Evolutionary conservation across 2,329 filamentous ascomycete species (phyloP).

Genomic region (Aureobasidium sp.): DNA sequence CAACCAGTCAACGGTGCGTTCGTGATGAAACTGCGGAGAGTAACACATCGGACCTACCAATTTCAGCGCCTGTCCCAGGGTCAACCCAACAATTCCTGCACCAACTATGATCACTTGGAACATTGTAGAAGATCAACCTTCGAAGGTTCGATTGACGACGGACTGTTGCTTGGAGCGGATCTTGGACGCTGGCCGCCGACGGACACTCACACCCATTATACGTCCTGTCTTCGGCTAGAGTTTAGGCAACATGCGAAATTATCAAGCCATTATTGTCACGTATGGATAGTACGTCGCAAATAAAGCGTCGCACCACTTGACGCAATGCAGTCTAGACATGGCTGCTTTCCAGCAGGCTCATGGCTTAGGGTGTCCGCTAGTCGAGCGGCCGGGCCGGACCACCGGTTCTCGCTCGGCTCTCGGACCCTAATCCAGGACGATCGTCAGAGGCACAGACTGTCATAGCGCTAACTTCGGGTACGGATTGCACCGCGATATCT

Average conservation of each 20-base stretch:
- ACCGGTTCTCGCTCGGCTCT: slow-evolving; percentile 2
- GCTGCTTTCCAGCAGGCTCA: background rate
- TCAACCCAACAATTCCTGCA: background rate
- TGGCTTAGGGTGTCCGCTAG: background rate
- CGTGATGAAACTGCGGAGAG: background rate
- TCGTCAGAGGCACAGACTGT: background rate
- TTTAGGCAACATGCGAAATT: background rate
- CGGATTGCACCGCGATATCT: background rate
- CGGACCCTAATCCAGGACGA: background rate
- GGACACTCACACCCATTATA: background rate
- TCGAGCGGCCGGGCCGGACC: background rate
- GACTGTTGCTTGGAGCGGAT: background rate
- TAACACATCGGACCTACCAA: background rate
- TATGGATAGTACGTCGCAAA: background rate
- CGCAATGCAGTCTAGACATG: no score
- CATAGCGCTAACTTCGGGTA: background rate
- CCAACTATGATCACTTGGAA: no score
- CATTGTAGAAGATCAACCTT: background rate
- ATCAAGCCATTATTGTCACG: background rate
- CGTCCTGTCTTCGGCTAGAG: background rate
- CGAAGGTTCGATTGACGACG: background rate
- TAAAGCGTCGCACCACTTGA: no score
- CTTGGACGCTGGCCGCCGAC: background rate
- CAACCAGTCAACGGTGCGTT: background rate
- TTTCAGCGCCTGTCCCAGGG: background rate